A percentile compares a stretch with the other conserved stretches of the same genome.
Evolutionary conservation across 1,284 basidiomycete genomes (phyloP).

Genomic region (Sporisorium graminicola): DNA sequence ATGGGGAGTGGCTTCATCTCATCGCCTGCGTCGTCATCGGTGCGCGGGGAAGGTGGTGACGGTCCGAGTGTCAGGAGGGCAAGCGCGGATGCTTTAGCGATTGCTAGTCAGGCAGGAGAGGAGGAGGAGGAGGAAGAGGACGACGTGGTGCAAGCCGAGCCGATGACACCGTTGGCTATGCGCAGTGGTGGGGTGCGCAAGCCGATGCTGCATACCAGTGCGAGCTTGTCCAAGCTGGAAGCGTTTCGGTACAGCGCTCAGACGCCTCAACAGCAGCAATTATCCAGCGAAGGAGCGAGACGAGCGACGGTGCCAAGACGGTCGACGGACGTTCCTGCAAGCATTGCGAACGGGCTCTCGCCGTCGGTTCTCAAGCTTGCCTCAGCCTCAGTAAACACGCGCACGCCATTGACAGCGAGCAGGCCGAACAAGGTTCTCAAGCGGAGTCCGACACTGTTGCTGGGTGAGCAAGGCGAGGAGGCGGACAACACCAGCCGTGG

Average conservation of each 20-base stretch:
- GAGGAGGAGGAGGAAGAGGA: neutral
- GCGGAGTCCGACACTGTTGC: slow-evolving; percentile 28
- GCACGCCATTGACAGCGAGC: neutral
- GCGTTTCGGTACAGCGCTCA: slow-evolving; percentile 28
- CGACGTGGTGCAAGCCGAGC: slow-evolving; percentile 17
- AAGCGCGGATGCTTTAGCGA: slow-evolving; percentile 14
- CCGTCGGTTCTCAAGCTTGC: slow-evolving; percentile 26
- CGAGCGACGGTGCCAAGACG: slow-evolving; percentile 13
- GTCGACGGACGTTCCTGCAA: neutral
- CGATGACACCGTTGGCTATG: slow-evolving; percentile 23
- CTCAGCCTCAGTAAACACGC: neutral
- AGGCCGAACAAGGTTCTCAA: slow-evolving; percentile 35
- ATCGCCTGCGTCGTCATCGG: slow-evolving; percentile 42
- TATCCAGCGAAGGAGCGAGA: neutral
- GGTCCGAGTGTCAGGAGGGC: neutral
- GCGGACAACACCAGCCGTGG: neutral
- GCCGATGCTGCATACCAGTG: slow-evolving; percentile 23
- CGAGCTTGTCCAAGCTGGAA: slow-evolving; percentile 45
- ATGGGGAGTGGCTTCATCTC: slow-evolving; percentile 45
- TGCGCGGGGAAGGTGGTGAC: slow-evolving; percentile 8
- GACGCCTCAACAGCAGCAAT: slow-evolving; percentile 17
- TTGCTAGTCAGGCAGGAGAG: neutral
- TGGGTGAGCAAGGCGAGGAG: slow-evolving; percentile 7
- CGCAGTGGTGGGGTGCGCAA: slow-evolving; percentile 6
- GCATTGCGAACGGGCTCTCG: slow-evolving; percentile 5